Evolutionary conservation across 805 yeast species (phyloP), one percentile per base, ranked within the genome.

Genomic region (Pichia gijzeniarum): DNA sequence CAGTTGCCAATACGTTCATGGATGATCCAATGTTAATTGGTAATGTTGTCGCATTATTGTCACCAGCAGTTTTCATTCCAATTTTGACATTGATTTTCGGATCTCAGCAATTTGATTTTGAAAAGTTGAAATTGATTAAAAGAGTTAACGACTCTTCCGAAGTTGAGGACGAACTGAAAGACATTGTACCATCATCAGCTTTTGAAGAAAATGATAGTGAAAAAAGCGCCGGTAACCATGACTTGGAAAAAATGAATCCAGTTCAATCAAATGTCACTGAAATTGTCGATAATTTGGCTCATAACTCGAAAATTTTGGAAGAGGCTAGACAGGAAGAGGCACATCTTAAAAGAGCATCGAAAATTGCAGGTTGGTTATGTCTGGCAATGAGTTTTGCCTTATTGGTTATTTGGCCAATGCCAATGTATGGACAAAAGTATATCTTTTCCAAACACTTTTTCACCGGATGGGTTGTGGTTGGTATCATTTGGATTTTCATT

Each of bases 21-120:
- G 95, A 90, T 62, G 76, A 85, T 59, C 84, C 96, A 35, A 90
- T 90, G 96, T 72, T 88, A 51, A 80, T 82, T 3, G 96, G 96
- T 49, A 89, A 89, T 63, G 79, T 87, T 39, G 89, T 87, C 43
- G 91, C 96, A 0, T 67, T 89, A 49, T 69, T 79, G 44, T 75
- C 90, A 2, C 95, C 96, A 9, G 58, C 76, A 16, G 63, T 88
- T 16, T 72, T 80, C 45, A 68, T 80, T 40, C 89, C 95, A 22
- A 58, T 82, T 9, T 67, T 88, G 44, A 83, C 93, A 0, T 68
- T 72, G 33, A 67, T 65, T 3, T 82, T 82, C 62, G 80, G 79
- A 45, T 79, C 83, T 4, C 90, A 82, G 56, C 72, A 84, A 56
- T 89, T 81, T 54, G 85, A 88, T 63, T 88, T 86, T 78, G 73